Base-by-base conservation (phyloP, 2,329 filamentous ascomycete species). In the Ascocoryne sarcoides region DNA sequence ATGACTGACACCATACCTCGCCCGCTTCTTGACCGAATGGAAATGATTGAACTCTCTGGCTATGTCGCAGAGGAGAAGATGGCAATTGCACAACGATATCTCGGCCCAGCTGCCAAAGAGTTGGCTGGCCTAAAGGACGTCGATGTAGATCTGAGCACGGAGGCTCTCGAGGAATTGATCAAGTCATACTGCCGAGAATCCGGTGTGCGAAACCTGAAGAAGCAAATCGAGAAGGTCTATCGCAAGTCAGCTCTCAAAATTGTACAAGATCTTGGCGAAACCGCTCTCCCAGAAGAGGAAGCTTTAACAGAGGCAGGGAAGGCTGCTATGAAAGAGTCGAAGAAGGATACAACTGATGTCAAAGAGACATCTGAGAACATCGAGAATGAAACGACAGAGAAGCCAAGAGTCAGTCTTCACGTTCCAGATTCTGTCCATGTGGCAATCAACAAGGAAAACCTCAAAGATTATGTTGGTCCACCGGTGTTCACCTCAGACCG, bases 181-280 rank as follows among this genome's bases (percentile, higher is more conserved):
- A 96, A 96, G 67, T 94, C 87, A 17, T 98, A 98, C 68, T 95
- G 89, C 66, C 84, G 92, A 32, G 92, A 98, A 65, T 95, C 88
- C 32, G 92, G 92, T 54, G 93, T 98, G 7, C 82, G 92, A 51
- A 98, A 98, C 59, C 68, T 98, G 46, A 98, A 98, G 75, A 96
- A 98, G 70, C 90, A 96, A 62, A 98, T 98, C 47, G 92, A 98
- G 63, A 98, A 98, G 69, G 87, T 98, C 3, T 98, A 95, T 65
- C 81, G 92, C 43, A 98, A 98, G 65, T 88, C 90, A 10, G 93
- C 92, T 0, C 71, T 98, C 47, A 96, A 95, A 66, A 98, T 98
- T 51, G 90, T 98, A 10, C 84, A 90, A 60, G 89, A 96, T 48
- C 73, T 96, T 10, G 90, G 90, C 36, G 89, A 95, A 57, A 82